Evolutionary conservation across 352 stramenopile species (phyloP).

Genomic region (Globisporangium cystogenes): DNA sequence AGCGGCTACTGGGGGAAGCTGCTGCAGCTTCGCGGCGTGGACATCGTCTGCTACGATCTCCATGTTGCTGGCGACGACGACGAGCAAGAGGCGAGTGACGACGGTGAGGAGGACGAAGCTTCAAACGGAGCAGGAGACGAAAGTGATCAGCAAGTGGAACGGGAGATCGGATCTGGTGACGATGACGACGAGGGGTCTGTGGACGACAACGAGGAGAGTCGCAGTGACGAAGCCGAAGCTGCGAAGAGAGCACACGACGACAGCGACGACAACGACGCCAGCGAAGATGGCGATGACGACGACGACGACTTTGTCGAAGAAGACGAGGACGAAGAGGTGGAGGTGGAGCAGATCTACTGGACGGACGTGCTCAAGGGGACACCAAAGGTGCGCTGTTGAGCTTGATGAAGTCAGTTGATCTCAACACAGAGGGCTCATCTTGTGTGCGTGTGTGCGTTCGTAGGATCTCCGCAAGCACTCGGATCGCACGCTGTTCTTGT

Average conservation of each 20-base stretch:
- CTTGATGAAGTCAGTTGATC: not conserved
- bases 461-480: slow-evolving; percentile 70
- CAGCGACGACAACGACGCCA: not conserved
- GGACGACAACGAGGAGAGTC: slow-evolving; percentile 12
- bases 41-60: slow-evolving; percentile 86
- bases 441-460: not conserved
- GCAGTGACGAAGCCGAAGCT: slow-evolving; percentile 22
- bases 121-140: slow-evolving; percentile 14
- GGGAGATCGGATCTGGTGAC: not conserved
- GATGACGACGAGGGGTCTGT: not conserved
- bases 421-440: not conserved
- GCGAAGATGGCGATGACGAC: slow-evolving; percentile 13
- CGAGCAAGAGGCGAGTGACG: slow-evolving; percentile 13
- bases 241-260: not conserved
- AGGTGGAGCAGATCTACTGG: slow-evolving; percentile 83
- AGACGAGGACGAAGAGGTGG: slow-evolving; percentile 59
- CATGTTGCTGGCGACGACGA: slow-evolving; percentile 58
- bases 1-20: slow-evolving; percentile 85
- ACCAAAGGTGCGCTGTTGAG: slow-evolving; percentile 34
- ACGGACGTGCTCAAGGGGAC: slow-evolving; percentile 75
- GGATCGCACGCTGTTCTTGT: slow-evolving; percentile 88
- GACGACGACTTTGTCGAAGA: slow-evolving; percentile 23
- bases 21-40: slow-evolving; percentile 70
- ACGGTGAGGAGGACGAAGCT: slow-evolving; percentile 10
- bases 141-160: not conserved